A percentile compares a stretch with the other conserved stretches of the same genome.
Evolutionary conservation across 139 green algal genomes (phyloP).

Genomic region (Micractinium conductrix): DNA sequence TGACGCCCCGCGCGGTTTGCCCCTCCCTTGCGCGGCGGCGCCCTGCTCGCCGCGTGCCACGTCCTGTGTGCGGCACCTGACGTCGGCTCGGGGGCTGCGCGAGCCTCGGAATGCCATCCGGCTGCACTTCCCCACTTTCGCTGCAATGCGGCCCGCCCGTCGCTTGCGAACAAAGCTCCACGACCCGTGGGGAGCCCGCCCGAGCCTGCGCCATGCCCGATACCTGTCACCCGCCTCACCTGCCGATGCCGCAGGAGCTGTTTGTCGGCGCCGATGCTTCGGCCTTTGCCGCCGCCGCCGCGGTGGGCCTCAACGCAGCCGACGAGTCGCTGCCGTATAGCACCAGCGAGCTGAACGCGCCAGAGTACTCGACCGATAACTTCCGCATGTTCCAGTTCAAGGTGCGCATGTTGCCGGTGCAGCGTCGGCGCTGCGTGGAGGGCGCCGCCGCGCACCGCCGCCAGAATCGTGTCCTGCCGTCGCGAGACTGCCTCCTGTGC

Average conservation of each 20-base stretch:
- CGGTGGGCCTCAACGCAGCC: neutral
- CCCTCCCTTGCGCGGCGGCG: neutral
- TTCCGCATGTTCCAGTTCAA: constrained; percentile 93
- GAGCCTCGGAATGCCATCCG: neutral
- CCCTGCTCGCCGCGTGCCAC: neutral
- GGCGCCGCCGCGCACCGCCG: too few species aligned
- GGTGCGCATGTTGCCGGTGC: too few species aligned
- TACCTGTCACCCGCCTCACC: neutral
- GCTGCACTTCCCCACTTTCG: neutral
- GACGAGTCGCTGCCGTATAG: constrained; percentile 53
- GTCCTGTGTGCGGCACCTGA: neutral
- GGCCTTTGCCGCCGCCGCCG: neutral
- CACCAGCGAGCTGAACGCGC: constrained; percentile 75
- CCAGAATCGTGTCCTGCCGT: too few species aligned
- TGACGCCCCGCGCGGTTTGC: neutral
- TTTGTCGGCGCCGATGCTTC: neutral
- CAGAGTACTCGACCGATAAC: constrained; percentile 84
- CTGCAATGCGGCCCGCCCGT: too few species aligned
- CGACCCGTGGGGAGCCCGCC: neutral
- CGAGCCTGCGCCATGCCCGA: neutral
- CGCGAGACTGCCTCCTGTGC: neutral
- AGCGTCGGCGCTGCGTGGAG: too few species aligned
- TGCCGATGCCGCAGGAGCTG: constrained; percentile 16
- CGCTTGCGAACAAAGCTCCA: neutral
- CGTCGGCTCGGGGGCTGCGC: neutral